Base-by-base conservation (phyloP, 192 early-diverging fungal species). In the Coemansia sp. region DNA sequence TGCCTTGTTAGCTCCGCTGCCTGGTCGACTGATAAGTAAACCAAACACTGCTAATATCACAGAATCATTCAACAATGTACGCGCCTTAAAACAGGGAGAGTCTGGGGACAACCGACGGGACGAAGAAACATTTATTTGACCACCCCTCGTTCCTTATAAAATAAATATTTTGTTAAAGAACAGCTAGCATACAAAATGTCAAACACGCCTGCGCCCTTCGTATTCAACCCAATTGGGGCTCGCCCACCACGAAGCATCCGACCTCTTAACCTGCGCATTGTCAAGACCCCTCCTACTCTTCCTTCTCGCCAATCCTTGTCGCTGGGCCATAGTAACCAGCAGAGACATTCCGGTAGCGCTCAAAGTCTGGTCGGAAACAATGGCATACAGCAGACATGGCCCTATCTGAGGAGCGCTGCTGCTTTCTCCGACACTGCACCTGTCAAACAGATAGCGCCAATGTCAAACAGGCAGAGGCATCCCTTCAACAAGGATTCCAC, bases 181-280 rank as follows among this genome's bases (percentile, higher is more conserved):
- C 20, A 47, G 23, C n/a, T 47, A 47, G 19, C 0, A 7, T 47
- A 5, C 22, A 47, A 4, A 47, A 47, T 47, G 44, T 6, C 44
- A 22, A 47, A 47, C 20, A 47, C n/a, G 1, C 45, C 45, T 22
- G 45, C 14, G 25, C 68, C 74, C 3, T 70, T 75, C 56, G 74
- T 69, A 23, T 75, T 75, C 30, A 70, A 65, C 30, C 74, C 74
- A 7, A 55, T 30, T 60, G 65, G 62, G 27, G 50, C 65, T 31
- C 63, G 56, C 29, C 68, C 68, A 0, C 74, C 74, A 15, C 59
- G 67, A 11, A 75, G 74, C 41, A 62, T 65, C 8, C 63, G 74
- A 6, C 74, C 74, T 28, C 61, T 75, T 6, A 62, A 62, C 17
- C 57, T 75, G 13, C 31, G 31, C 14, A 20, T 57, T 6, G 41